Percentiles rank a stretch among this genome's conserved stretches.
Evolutionary conservation across 2,329 filamentous ascomycete species (phyloP).

Genomic region (Chalara sp.): DNA sequence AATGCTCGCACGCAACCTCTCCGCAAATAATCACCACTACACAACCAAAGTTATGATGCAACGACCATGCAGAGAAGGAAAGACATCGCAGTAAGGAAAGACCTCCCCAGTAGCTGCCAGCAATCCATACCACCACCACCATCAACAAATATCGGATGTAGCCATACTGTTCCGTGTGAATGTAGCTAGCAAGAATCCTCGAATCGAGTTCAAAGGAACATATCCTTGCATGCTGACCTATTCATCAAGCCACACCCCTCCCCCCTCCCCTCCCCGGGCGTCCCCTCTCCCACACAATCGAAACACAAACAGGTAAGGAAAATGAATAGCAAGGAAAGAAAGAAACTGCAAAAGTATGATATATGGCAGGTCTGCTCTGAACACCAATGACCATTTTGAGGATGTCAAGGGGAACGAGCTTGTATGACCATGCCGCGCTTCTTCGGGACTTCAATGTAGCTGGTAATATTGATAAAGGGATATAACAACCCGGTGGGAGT

Average conservation of each 20-base stretch:
- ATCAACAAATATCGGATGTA: conserved; percentile 6
- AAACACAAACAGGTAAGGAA: conserved; percentile 10
- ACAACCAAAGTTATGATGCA: background rate
- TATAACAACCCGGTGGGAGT: background rate
- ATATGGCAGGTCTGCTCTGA: conserved; percentile 23
- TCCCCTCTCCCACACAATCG: conserved; percentile 16
- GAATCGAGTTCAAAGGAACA: background rate
- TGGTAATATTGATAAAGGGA: conserved; percentile 15
- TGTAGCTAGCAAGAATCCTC: conserved; percentile 10
- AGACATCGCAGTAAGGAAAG: conserved; percentile 15
- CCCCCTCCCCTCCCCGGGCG: conserved; percentile 9
- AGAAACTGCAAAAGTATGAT: conserved; percentile 21
- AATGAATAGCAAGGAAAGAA: conserved; percentile 17
- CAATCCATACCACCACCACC: conserved; percentile 15
- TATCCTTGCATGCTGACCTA: too few relatives aligned
- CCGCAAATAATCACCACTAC: background rate
- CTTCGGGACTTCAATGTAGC: conserved; percentile 19
- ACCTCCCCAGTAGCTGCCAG: conserved; percentile 27
- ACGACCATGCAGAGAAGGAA: conserved; percentile 7
- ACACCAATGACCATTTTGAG: conserved; percentile 10
- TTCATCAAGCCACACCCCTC: too few relatives aligned
- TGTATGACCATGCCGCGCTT: conserved; percentile 22
- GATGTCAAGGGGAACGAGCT: conserved; percentile 19
- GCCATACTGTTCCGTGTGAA: conserved; percentile 1
- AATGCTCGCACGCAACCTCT: background rate